Percentiles rank a stretch among this genome's conserved stretches.
Conservation (phyloP, 371 early-diverging fungal genomes). For the Phascolomyces articulosus region DNA sequence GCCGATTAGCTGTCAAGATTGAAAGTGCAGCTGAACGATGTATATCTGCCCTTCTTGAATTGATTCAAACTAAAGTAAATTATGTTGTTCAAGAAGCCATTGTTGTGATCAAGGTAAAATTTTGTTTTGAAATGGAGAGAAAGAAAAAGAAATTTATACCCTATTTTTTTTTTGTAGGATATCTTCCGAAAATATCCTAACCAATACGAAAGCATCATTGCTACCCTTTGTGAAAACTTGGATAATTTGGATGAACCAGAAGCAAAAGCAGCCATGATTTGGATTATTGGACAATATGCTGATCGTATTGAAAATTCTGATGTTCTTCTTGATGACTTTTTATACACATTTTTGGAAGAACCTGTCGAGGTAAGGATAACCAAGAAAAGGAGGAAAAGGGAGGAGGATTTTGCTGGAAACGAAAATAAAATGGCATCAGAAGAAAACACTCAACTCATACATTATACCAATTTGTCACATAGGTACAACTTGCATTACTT, state of each 20-base stretch:
- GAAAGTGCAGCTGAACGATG: conserved; percentile 88
- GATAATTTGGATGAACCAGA: conserved; percentile 92
- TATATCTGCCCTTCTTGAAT: conserved; percentile 84
- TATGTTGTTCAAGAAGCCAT: conserved; percentile 94
- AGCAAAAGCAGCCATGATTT: conserved; percentile 91
- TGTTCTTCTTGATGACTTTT: conserved; percentile 78
- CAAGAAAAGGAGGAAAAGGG: no score
- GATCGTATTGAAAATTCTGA: conserved; percentile 88
- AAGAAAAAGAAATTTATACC: neutral
- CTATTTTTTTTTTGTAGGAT: conserved; percentile 55
- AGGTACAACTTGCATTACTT: conserved; percentile 92
- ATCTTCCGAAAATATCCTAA: conserved; percentile 94
- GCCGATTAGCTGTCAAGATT: conserved; percentile 92
- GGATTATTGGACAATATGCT: conserved; percentile 97
- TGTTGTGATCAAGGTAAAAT: conserved; percentile 88
- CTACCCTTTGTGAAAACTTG: conserved; percentile 86
- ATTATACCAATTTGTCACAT: neutral
- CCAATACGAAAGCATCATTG: conserved; percentile 86
- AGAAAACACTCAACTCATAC: no score
- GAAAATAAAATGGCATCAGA: no score
- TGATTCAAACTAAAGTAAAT: conserved; percentile 88
- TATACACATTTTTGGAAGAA: conserved; percentile 75
- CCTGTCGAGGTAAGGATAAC: conserved; percentile 66
- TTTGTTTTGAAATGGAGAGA: no score
- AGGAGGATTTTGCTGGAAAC: no score